Evolutionary conservation across 176 grass and related monocot species (phyloP).

Genomic region (Themeda triandra): DNA sequence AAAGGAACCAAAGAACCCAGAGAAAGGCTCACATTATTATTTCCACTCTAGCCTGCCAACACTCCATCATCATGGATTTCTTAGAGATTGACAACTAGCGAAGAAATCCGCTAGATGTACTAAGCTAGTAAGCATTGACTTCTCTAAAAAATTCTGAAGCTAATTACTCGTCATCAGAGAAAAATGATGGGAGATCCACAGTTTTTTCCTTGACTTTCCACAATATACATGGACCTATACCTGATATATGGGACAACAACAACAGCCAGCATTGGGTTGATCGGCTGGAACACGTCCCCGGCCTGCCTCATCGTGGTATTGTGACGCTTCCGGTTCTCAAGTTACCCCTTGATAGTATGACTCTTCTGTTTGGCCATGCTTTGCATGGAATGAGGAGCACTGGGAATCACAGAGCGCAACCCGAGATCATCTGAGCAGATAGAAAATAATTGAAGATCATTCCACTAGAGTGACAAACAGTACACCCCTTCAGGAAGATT

Average conservation of each 20-base stretch:
- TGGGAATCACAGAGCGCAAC: slow-evolving; percentile 17
- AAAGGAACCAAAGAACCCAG: slow-evolving; percentile 41
- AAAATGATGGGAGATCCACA: slow-evolving; percentile 53
- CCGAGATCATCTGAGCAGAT: neutral
- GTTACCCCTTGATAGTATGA: slow-evolving; percentile 30
- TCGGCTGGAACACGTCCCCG: slow-evolving; percentile 45
- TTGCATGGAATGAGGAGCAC: slow-evolving; percentile 49
- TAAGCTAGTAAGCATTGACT: slow-evolving; percentile 45
- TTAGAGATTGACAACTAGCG: slow-evolving; percentile 36
- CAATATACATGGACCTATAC: slow-evolving; percentile 85
- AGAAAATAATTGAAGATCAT: slow-evolving; percentile 31
- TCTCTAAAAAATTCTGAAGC: slow-evolving; percentile 53
- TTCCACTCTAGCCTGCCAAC: slow-evolving; percentile 45
- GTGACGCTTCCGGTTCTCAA: slow-evolving; percentile 19
- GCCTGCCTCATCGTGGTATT: slow-evolving; percentile 35
- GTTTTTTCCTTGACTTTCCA: slow-evolving; percentile 51
- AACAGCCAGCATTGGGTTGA: slow-evolving; percentile 48
- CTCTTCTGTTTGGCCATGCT: slow-evolving; percentile 39
- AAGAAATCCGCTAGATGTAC: slow-evolving; percentile 37
- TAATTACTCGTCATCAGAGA: slow-evolving; percentile 45
- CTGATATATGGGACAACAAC: slow-evolving; percentile 50
- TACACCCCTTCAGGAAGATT: slow-evolving; percentile 73
- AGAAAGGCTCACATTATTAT: slow-evolving; percentile 47
- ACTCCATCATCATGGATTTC: slow-evolving; percentile 44
- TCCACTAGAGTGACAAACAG: slow-evolving; percentile 70